These are phyloP conservation scores for Sequoia sempervirens DNA, from an alignment of 75 land plant genomes.

Conservation along the genomic window DNA sequence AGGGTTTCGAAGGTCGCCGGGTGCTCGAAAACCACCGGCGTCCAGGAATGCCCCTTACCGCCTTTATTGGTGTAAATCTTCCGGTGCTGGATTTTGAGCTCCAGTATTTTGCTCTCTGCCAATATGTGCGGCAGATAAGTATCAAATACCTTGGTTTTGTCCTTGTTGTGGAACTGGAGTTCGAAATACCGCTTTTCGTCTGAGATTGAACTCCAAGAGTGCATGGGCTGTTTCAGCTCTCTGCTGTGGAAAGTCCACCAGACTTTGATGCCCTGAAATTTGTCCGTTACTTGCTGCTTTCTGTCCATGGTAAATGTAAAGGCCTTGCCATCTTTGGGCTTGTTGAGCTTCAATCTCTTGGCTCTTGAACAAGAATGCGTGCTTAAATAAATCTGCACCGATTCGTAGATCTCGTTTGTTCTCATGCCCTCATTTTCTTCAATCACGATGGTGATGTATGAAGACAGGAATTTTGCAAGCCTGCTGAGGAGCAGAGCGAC, in stretches of 20 bases:
- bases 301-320: slow-evolving; percentile 12
- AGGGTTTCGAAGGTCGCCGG: slow-evolving; percentile 54
- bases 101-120: slow-evolving; percentile 22
- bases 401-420: slow-evolving; percentile 11
- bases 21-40: slow-evolving; percentile 48
- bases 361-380: background rate
- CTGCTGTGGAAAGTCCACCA: slow-evolving; percentile 8
- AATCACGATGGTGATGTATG: slow-evolving; percentile 16
- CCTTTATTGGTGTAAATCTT: slow-evolving; percentile 45
- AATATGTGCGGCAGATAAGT: slow-evolving; percentile 40
- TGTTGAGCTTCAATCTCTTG: slow-evolving; percentile 11
- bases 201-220: background rate
- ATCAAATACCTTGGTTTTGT: slow-evolving; percentile 20
- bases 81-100: slow-evolving; percentile 17
- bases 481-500: slow-evolving; percentile 7
- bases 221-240: background rate
- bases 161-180: slow-evolving; percentile 34
- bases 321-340: background rate
- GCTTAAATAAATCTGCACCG: slow-evolving; percentile 15
- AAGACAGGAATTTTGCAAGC: slow-evolving; percentile 12
- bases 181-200: slow-evolving; percentile 30
- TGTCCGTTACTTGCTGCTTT: slow-evolving; percentile 15
- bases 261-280: slow-evolving; percentile 12
- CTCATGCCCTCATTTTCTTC: slow-evolving; percentile 13
- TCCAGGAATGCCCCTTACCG: slow-evolving; percentile 22